Conservation (phyloP, 805 yeast genomes). For the Ogataea paraovalis region DNA sequence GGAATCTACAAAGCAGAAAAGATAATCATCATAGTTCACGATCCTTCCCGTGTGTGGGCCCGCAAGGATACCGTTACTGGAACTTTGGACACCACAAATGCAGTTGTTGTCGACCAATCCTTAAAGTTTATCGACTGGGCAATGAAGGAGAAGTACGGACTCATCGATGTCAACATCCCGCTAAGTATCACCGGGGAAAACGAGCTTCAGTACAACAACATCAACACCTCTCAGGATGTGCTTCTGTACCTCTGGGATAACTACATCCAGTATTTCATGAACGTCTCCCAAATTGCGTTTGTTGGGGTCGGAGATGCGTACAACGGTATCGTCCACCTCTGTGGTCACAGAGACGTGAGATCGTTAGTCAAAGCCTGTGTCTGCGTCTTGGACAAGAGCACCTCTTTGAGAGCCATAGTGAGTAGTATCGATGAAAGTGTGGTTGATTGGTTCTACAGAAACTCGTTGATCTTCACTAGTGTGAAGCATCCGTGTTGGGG, state of each 20-base stretch:
- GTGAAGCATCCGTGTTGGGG: slow-evolving; percentile 80
- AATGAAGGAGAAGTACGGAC: slow-evolving; percentile 54
- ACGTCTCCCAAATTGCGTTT: slow-evolving; percentile 63
- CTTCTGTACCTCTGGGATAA: slow-evolving; percentile 86
- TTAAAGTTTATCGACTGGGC: slow-evolving; percentile 69
- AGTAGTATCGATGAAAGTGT: slow-evolving; percentile 86
- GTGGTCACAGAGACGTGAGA: slow-evolving; percentile 75
- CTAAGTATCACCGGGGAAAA: slow-evolving; percentile 42
- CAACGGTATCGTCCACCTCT: slow-evolving; percentile 78
- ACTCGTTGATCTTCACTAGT: slow-evolving; percentile 78
- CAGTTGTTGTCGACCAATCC: slow-evolving; percentile 75
- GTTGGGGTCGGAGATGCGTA: slow-evolving; percentile 90
- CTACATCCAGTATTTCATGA: slow-evolving; percentile 68
- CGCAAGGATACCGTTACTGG: slow-evolving; percentile 78
- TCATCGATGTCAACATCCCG: slow-evolving; percentile 82
- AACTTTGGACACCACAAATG: slow-evolving; percentile 62
- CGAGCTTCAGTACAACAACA: slow-evolving; percentile 54
- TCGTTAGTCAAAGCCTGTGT: slow-evolving; percentile 65
- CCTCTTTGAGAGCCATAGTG: slow-evolving; percentile 70
- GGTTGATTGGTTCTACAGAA: slow-evolving; percentile 87
- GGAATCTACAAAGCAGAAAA: slow-evolving; percentile 61
- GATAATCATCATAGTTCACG: slow-evolving; percentile 73
- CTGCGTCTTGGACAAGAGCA: slow-evolving; percentile 61
- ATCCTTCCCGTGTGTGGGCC: slow-evolving; percentile 92
- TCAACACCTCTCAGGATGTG: slow-evolving; percentile 71